Conservation (phyloP, 1,139 yeast genomes). For the Yamadazyma trypodendri region DNA sequence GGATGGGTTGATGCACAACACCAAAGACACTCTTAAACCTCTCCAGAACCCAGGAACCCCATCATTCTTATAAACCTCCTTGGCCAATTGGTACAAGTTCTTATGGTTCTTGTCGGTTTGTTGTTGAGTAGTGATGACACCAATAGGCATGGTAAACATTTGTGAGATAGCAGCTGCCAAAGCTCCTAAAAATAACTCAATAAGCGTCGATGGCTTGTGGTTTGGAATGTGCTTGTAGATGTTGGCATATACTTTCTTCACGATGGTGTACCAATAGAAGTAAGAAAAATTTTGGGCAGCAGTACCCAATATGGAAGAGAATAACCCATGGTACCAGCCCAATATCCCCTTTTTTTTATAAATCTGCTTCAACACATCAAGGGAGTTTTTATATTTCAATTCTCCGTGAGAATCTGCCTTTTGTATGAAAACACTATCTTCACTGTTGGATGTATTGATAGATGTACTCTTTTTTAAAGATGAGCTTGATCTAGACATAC, state of each 20-base stretch:
- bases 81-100: slow-evolving; percentile 47
- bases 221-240: slow-evolving; percentile 39
- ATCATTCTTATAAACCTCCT: slow-evolving; percentile 61
- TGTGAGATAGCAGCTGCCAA: slow-evolving; percentile 85
- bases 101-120: slow-evolving; percentile 56
- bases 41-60: slow-evolving; percentile 79
- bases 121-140: slow-evolving; percentile 81
- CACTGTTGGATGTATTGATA: slow-evolving; percentile 20
- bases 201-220: slow-evolving; percentile 53
- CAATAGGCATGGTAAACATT: slow-evolving; percentile 77
- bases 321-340: slow-evolving; percentile 75
- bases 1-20: slow-evolving; percentile 79
- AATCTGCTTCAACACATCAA: slow-evolving; percentile 64
- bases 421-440: slow-evolving; percentile 28
- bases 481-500: background rate
- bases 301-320: slow-evolving; percentile 67
- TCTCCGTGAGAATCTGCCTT: slow-evolving; percentile 20
- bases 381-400: slow-evolving; percentile 53
- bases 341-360: slow-evolving; percentile 58
- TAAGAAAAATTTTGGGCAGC: slow-evolving; percentile 83
- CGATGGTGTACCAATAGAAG: slow-evolving; percentile 83
- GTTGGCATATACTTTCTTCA: slow-evolving; percentile 57
- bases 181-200: slow-evolving; percentile 78
- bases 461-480: slow-evolving; percentile 13
- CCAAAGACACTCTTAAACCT: slow-evolving; percentile 78